Evolutionary conservation across 2,329 filamentous ascomycete species (phyloP).

Genomic region (Periconia sp.): DNA sequence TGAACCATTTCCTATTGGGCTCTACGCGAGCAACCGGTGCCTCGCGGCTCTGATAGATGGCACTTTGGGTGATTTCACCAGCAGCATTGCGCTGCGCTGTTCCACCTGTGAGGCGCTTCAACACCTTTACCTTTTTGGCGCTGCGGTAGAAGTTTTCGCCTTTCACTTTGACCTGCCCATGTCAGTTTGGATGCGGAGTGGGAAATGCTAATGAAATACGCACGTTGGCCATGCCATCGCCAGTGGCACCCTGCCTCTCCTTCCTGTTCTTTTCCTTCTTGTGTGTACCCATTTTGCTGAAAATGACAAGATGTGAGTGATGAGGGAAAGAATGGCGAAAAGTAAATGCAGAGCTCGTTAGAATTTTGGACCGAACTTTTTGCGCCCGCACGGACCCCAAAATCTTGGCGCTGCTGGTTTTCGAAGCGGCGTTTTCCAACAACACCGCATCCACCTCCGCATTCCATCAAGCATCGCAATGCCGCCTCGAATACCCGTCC

Average conservation of each 20-base stretch:
- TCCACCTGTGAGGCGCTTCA: slow-evolving; percentile 91
- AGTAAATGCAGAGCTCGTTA: not conserved
- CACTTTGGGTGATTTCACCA: slow-evolving; percentile 83
- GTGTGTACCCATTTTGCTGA: slow-evolving; percentile 72
- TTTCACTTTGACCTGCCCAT: slow-evolving; percentile 67
- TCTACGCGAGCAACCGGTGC: slow-evolving; percentile 83
- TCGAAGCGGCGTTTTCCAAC: slow-evolving; percentile 12
- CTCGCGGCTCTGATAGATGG: slow-evolving; percentile 80
- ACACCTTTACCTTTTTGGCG: slow-evolving; percentile 78
- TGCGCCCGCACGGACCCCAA: not conserved
- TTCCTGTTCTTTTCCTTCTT: slow-evolving; percentile 90
- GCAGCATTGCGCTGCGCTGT: slow-evolving; percentile 78
- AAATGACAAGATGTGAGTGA: slow-evolving; percentile 2
- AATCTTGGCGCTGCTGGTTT: slow-evolving; percentile 9
- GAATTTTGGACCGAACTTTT: slow-evolving; percentile 11
- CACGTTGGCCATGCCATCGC: slow-evolving; percentile 83
- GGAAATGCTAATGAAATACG: not conserved
- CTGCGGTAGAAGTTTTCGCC: slow-evolving; percentile 98
- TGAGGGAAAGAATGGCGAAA: slow-evolving; percentile 3
- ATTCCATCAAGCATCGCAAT: slow-evolving; percentile 29
- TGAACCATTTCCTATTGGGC: slow-evolving; percentile 97
- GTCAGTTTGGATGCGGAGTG: slow-evolving; percentile 1
- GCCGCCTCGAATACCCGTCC: slow-evolving; percentile 46
- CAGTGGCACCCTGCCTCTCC: slow-evolving; percentile 79
- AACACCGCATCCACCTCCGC: slow-evolving; percentile 10